Conservation (phyloP, 495 filamentous ascomycete species). For the Penicillium ochrochloron region DNA sequence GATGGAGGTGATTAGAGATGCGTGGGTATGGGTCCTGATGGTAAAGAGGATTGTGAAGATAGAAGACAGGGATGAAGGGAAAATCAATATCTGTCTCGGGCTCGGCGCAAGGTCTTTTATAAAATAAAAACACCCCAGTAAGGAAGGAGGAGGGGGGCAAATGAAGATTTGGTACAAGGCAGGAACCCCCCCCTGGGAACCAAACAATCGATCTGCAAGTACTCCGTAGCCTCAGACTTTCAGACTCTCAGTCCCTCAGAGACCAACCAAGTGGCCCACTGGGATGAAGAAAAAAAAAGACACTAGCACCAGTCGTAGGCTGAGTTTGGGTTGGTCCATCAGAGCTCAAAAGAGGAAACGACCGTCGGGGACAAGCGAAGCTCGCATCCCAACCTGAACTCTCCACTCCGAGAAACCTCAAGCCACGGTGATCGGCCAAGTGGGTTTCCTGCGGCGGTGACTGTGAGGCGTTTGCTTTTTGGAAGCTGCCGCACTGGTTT, state of each 20-base stretch:
- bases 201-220: conserved; percentile 24
- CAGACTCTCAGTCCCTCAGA: background rate
- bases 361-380: background rate
- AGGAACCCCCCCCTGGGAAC: conserved; percentile 17
- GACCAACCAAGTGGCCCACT: conserved; percentile 2
- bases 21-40: conserved; percentile 8
- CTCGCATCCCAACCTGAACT: background rate
- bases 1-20: background rate
- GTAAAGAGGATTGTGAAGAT: background rate
- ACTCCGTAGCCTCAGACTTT: conserved; percentile 10
- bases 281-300: conserved; percentile 5
- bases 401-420: background rate
- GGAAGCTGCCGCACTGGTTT: background rate
- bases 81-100: background rate
- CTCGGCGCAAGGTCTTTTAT: conserved; percentile 19
- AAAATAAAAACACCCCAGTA: conserved; percentile 4
- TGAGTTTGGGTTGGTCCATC: background rate
- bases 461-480: conserved; percentile 11
- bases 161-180: background rate
- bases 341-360: background rate
- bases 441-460: conserved; percentile 14
- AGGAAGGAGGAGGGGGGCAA: conserved; percentile 1
- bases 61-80: conserved; percentile 1
- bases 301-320: conserved; percentile 17
- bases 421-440: conserved; percentile 11